Evolutionary conservation across 345 rosid species (phyloP).

Genomic region (Citrus australasica): DNA sequence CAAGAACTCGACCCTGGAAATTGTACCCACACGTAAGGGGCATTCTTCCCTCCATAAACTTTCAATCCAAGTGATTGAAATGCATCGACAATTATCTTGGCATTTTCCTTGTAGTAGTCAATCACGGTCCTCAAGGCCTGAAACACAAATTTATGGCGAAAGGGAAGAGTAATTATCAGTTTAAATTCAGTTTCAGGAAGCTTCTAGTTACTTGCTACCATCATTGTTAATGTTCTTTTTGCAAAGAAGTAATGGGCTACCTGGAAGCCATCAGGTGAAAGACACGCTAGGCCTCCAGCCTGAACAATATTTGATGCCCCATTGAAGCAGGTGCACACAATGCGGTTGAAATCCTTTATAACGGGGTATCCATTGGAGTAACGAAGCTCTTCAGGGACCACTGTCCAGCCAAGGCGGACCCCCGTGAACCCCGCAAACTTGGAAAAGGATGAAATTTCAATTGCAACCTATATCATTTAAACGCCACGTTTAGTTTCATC

Average conservation of each 20-base stretch:
- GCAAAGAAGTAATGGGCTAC: slow-evolving; percentile 22
- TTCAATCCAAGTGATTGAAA: slow-evolving; percentile 44
- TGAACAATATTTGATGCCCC: slow-evolving; percentile 83
- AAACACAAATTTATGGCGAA: not conserved
- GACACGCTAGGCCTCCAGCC: slow-evolving; percentile 79
- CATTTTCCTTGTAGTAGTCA: slow-evolving; percentile 63
- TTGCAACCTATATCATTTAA: slow-evolving; percentile 53
- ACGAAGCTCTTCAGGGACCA: slow-evolving; percentile 69
- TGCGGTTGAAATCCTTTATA: slow-evolving; percentile 62
- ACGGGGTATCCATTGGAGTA: slow-evolving; percentile 69
- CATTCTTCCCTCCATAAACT: slow-evolving; percentile 68
- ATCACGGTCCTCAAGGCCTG: slow-evolving; percentile 20
- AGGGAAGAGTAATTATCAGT: not conserved
- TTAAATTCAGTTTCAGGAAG: not conserved
- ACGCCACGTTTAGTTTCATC: not conserved
- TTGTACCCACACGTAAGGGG: slow-evolving; percentile 79
- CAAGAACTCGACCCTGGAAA: slow-evolving; percentile 63
- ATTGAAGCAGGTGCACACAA: slow-evolving; percentile 78
- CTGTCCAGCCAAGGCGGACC: slow-evolving; percentile 87
- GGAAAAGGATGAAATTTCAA: slow-evolving; percentile 83
- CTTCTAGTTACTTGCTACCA: not conserved
- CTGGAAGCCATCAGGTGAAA: slow-evolving; percentile 56
- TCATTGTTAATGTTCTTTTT: not conserved
- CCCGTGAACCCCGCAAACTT: slow-evolving; percentile 93
- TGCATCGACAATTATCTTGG: slow-evolving; percentile 48